A percentile compares a stretch with the other conserved stretches of the same genome.
Conservation (phyloP, 495 filamentous ascomycete genomes). For the Lasiosphaeria ovina region DNA sequence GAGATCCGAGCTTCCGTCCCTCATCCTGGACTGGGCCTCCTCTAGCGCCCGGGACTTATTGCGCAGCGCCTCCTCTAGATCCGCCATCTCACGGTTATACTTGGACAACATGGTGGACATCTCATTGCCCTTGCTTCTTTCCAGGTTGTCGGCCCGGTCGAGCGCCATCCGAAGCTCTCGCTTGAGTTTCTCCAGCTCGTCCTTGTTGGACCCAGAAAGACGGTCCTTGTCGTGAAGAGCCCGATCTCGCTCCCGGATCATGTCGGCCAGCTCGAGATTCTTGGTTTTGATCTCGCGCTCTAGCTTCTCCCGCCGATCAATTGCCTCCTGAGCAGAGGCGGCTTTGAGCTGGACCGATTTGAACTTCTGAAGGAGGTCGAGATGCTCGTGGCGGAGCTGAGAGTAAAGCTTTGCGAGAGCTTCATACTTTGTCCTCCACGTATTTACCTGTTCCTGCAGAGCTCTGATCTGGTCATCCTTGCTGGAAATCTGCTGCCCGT, state of each 20-base stretch:
- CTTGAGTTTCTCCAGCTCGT: constrained; percentile 93
- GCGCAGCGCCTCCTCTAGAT: constrained; percentile 88
- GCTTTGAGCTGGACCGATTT: constrained; percentile 95
- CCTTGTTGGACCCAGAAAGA: constrained; percentile 76
- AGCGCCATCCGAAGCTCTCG: constrained; percentile 92
- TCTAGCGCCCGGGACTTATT: constrained; percentile 86
- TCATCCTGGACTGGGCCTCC: constrained; percentile 71
- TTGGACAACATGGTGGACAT: constrained; percentile 90
- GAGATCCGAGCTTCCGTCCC: constrained; percentile 80
- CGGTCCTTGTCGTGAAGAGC: constrained; percentile 93
- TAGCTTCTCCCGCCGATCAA: constrained; percentile 89
- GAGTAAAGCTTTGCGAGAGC: constrained; percentile 95
- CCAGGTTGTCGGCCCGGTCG: constrained; percentile 89
- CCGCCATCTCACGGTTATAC: constrained; percentile 95
- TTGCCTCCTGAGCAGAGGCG: constrained; percentile 93
- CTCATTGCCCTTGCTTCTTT: constrained; percentile 88
- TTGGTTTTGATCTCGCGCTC: constrained; percentile 98
- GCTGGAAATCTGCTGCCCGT: constrained; percentile 78
- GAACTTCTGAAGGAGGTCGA: constrained; percentile 91
- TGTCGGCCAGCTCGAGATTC: constrained; percentile 95
- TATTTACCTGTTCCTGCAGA: constrained; percentile 92
- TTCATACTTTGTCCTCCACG: constrained; percentile 96
- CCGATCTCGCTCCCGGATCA: constrained; percentile 95
- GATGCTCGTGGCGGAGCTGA: constrained; percentile 90
- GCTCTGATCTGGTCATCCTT: constrained; percentile 93